A percentile compares a stretch with the other conserved stretches of the same genome.
Evolutionary conservation across 192 early-diverging fungal genomes (phyloP).

Genomic region (Mortierella claussenii): DNA sequence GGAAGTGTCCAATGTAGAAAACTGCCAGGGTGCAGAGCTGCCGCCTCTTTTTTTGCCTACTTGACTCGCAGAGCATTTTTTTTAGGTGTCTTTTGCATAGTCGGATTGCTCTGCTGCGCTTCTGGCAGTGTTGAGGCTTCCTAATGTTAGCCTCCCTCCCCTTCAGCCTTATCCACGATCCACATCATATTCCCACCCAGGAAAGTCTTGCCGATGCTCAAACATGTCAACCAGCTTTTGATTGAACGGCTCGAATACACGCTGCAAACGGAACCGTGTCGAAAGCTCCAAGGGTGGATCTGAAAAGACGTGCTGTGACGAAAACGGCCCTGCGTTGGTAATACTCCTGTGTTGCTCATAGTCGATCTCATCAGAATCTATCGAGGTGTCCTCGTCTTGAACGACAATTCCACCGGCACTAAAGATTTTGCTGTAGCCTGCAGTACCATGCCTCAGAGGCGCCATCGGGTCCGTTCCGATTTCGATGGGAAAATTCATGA

Average conservation of each 20-base stretch:
- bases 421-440: slow-evolving; percentile 40
- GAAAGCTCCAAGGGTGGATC: slow-evolving; percentile 54
- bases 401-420: slow-evolving; percentile 18
- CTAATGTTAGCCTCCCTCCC: too few species aligned
- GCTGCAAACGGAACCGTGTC: slow-evolving; percentile 59
- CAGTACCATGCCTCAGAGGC: slow-evolving; percentile 32
- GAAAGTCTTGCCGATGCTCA: slow-evolving; percentile 57
- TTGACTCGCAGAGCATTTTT: too few species aligned
- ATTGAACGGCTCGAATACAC: slow-evolving; percentile 59
- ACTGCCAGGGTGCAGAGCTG: too few species aligned
- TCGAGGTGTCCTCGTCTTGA: slow-evolving; percentile 34
- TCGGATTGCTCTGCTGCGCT: too few species aligned
- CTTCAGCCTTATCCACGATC: slow-evolving; percentile 63
- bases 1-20: too few species aligned
- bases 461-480: slow-evolving; percentile 51
- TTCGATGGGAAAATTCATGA: slow-evolving; percentile 47
- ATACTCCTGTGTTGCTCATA: slow-evolving; percentile 18
- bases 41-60: too few species aligned
- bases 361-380: slow-evolving; percentile 28
- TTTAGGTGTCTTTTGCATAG: too few species aligned
- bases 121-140: too few species aligned
- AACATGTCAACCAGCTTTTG: slow-evolving; percentile 58
- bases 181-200: slow-evolving; percentile 64
- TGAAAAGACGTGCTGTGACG: slow-evolving; percentile 10
- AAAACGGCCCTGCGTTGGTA: neutral